A percentile compares a stretch with the other conserved stretches of the same genome.
phyloP scores from a whole-genome alignment of 139 green algal species.

The Coelastrella sp. region DNA sequence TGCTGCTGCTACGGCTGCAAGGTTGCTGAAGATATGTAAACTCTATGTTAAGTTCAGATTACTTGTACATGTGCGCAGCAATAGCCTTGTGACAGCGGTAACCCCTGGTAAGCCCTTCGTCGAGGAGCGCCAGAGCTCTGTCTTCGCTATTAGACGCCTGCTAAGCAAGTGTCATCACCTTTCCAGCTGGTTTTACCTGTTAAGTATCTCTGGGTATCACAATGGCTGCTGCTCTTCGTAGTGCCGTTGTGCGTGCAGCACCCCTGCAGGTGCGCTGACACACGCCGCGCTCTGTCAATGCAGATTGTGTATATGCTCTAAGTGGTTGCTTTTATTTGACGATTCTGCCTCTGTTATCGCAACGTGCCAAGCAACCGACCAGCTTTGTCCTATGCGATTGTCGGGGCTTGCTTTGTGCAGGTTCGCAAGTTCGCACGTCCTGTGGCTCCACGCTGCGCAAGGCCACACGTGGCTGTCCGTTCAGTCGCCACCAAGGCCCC shows the following conservation, averaged over 20 bases:
- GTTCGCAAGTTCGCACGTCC: slow-evolving; percentile 3
- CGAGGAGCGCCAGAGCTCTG: background rate
- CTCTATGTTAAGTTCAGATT: background rate
- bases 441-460: background rate
- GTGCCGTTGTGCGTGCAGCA: slow-evolving; percentile 22
- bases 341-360: no score
- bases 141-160: background rate
- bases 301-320: no score
- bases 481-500: slow-evolving; percentile 50
- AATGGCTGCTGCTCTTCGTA: slow-evolving; percentile 41
- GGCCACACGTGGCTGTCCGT: slow-evolving; percentile 24
- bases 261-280: slow-evolving; percentile 26
- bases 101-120: slow-evolving; percentile 5
- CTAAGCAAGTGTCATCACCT: background rate
- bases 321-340: no score
- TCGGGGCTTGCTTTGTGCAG: background rate
- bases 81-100: background rate
- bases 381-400: background rate
- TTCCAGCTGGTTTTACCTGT: background rate
- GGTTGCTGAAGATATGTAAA: background rate
- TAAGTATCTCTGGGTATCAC: slow-evolving; percentile 6
- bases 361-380: no score
- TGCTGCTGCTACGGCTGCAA: no score
- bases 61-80: no score
- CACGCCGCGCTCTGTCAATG: no score